Conservation (phyloP, 2,329 filamentous ascomycete species). For the Ilyonectria sp. region DNA sequence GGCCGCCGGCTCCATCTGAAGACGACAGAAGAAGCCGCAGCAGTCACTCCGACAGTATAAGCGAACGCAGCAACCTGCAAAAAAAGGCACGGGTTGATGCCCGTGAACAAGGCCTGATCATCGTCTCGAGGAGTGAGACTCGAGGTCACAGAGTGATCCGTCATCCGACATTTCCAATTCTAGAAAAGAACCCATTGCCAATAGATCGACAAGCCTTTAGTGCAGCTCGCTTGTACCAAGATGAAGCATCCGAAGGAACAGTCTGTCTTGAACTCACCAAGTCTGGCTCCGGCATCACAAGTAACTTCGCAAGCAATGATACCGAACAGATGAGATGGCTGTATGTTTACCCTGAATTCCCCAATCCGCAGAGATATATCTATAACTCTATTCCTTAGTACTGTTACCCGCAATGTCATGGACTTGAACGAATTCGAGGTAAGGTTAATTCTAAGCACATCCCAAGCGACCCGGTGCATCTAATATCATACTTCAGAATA, state of each 20-base stretch:
- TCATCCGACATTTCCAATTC: neutral
- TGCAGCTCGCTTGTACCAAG: conserved; percentile 6
- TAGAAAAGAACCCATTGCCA: neutral
- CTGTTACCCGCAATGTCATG: neutral
- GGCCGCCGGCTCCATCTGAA: neutral
- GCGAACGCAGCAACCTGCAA: neutral
- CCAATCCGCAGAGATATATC: neutral
- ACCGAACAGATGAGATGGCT: neutral
- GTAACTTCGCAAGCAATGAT: neutral
- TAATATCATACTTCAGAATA: conserved; percentile 5
- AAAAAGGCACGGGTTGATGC: neutral
- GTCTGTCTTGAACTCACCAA: conserved; percentile 11
- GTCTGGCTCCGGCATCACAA: neutral
- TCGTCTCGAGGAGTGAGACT: neutral
- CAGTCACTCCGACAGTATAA: neutral
- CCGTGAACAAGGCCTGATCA: neutral
- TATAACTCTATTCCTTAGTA: conserved; percentile 1
- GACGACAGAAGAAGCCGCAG: neutral
- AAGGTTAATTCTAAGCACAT: neutral
- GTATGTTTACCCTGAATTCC: neutral
- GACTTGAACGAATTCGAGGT: conserved; percentile 11
- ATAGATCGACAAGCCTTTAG: neutral
- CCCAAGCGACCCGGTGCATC: neutral
- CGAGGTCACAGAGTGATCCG: neutral
- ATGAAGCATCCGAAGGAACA: neutral